Evolutionary conservation across 805 yeast species (phyloP), one percentile per base, ranked within the genome.

Genomic region (Wickerhamomyces ciferrii): DNA sequence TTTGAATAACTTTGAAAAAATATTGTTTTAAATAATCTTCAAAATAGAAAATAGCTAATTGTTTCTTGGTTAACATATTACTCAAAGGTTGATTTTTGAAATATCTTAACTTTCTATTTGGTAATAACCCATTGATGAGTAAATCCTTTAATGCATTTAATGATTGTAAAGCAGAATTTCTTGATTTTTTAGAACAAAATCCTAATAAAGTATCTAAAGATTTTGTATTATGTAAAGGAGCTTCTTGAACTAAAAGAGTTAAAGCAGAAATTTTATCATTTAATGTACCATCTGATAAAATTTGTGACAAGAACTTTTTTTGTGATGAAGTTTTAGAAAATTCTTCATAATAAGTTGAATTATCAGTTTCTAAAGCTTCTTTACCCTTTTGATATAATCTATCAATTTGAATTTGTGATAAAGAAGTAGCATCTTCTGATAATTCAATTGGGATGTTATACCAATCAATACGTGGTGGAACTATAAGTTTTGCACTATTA

Each of bases 241-340:
- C 91, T 69, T 94, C 98, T 63, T 94, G 98, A 42, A 91, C 79
- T 61, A 94, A 72, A 61, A 94, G 78, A 1, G 99, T 92, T 60
- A 94, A 75, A 0, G 99, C 97, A 42, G 96, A 87, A 46, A 94
- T 87, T 69, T 94, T 90, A 83, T 94, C 99, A 57, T 82, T 84
- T 56, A 92, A 74, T 0, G 99, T 94, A 87, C 99, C 99, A 54
- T 81, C 84, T 6, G 90, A 75, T 58, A 94, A 76, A 55, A 94
- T 84, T 66, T 92, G 95, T 1, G 92, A 78, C 73, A 89, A 79
- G 65, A 92, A 92, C 73, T 87, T 84, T 62, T 80, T 83, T 70
- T 87, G 97, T 6, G 95, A 86, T 36, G 84, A 81, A 46, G 83
- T 78, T 53, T 81, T 81, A 46, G 86, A 78, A 61, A 84, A 84